These are phyloP conservation scores for Lasiodiplodia gonubiensis DNA, from an alignment of 2,329 filamentous ascomycete species.

Conservation along the genomic window DNA sequence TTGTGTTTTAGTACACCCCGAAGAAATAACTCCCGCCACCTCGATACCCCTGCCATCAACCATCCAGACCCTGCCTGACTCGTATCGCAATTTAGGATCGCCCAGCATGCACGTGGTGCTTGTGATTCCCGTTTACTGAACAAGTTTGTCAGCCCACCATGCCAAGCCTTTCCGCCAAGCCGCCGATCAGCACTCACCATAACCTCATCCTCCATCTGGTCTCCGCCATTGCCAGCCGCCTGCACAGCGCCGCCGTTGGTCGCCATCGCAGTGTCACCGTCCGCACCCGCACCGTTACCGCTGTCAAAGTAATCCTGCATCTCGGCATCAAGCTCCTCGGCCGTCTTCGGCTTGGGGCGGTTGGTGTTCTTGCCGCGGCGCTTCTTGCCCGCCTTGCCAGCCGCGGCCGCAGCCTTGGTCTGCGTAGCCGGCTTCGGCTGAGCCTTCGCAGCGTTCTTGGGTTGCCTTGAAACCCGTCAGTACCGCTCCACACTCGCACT, in stretches of 20 bases:
- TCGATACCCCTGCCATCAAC: constrained; percentile 2
- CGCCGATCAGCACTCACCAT: constrained; percentile 34
- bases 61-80: constrained; percentile 21
- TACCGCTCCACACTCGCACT: constrained; percentile 32
- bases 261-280: constrained; percentile 51
- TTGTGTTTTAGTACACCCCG: constrained; percentile 24
- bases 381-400: constrained; percentile 58
- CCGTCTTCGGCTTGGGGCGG: constrained; percentile 78
- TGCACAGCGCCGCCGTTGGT: constrained; percentile 53
- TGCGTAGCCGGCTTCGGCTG: constrained; percentile 75
- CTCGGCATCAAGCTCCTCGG: constrained; percentile 93
- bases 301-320: constrained; percentile 93
- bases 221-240: constrained; percentile 49
- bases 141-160: constrained; percentile 24
- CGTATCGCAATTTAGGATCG: constrained; percentile 27
- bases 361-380: constrained; percentile 60
- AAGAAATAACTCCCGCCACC: constrained; percentile 10
- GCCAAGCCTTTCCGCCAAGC: constrained; percentile 9
- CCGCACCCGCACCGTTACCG: constrained; percentile 51
- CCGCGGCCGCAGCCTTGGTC: constrained; percentile 67
- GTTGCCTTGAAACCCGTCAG: constrained; percentile 60
- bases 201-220: constrained; percentile 50
- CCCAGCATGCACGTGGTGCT: constrained; percentile 12
- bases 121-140: constrained; percentile 26
- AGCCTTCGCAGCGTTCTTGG: constrained; percentile 62